Conservation (phyloP, 495 filamentous ascomycete species). For the Penicillium verhagenii region DNA sequence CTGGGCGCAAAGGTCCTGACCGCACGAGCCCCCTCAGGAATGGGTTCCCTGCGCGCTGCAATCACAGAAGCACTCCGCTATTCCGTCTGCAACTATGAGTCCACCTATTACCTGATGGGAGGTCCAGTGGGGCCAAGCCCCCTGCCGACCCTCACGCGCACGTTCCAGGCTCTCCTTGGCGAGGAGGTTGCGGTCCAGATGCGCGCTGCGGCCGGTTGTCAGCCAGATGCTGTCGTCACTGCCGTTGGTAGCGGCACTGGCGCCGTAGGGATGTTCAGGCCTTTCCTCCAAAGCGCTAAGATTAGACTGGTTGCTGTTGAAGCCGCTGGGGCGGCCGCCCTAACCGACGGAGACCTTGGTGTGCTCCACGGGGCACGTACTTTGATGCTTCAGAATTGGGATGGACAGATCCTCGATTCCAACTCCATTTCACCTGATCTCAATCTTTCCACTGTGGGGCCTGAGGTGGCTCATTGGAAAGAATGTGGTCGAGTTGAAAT, state of each 20-base stretch:
- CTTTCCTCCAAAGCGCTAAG: constrained; percentile 21
- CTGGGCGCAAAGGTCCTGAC: constrained; percentile 32
- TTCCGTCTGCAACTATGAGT: constrained; percentile 30
- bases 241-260: constrained; percentile 29
- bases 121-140: constrained; percentile 33
- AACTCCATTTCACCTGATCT: constrained; percentile 35
- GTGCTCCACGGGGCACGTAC: constrained; percentile 36
- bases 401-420: constrained; percentile 33
- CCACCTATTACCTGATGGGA: constrained; percentile 34
- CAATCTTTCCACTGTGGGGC: constrained; percentile 34
- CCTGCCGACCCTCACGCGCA: constrained; percentile 30
- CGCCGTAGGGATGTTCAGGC: constrained; percentile 31
- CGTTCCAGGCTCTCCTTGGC: constrained; percentile 35
- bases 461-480: constrained; percentile 38
- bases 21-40: constrained; percentile 25
- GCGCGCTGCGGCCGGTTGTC: constrained; percentile 17
- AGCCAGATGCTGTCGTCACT: constrained; percentile 30
- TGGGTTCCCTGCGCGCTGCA: constrained; percentile 32
- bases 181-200: constrained; percentile 33
- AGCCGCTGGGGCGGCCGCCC: constrained; percentile 23
- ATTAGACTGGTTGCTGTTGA: constrained; percentile 31
- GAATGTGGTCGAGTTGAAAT: constrained; percentile 29
- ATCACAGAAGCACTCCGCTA: constrained; percentile 35
- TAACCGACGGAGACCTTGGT: constrained; percentile 27
- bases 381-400: constrained; percentile 29